Evolutionary conservation across 805 yeast genomes (phyloP), one percentile per base, ranked within the genome.

Genomic region (Pichia nakasei): DNA sequence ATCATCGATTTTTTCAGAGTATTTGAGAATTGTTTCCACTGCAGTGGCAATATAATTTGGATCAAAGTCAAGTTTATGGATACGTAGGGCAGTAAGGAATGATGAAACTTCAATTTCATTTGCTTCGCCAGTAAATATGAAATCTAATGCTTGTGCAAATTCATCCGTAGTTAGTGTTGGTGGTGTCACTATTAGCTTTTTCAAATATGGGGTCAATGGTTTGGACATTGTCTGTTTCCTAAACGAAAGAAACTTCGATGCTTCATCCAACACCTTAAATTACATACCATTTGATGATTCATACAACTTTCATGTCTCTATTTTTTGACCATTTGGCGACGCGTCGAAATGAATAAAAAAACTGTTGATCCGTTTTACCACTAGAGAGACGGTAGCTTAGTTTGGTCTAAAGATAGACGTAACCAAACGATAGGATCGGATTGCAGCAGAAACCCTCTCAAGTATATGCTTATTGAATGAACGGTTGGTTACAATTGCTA

Each of bases 41-140:
- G 97, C 96, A 9, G 85, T 81, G 4, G 96, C 89, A 35, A 93
- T 84, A 59, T 67, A 85, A 31, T 76, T 85, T 0, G 97, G 79
- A 42, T 82, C 71, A 51, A 84, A 88, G 56, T 93, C 97, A 8
- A 89, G 64, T 2, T 85, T 85, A 26, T 77, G 73, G 36, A 80
- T 61, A 52, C 93, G 73, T 40, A 93, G 66, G 1, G 85, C 86
- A 0, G 94, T 81, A 45, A 93, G 69, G 57, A 93, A 89, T 9
- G 93, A 75, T 0, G 91, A 79, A 12, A 80, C 69, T 57, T 86
- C 94, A 26, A 85, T 69, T 41, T 82, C 84, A 11, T 78, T 65
- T 3, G 84, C 78, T 22, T 75, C 60, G 3, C 80, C 80, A 35
- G 73, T 66, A 56, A 87, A 73, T 32, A 85, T 76, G 20, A 73